Evolutionary conservation across 1,139 yeast genomes (phyloP), one percentile per base, ranked within the genome.

Genomic region (Debaryomyces fabryi): DNA sequence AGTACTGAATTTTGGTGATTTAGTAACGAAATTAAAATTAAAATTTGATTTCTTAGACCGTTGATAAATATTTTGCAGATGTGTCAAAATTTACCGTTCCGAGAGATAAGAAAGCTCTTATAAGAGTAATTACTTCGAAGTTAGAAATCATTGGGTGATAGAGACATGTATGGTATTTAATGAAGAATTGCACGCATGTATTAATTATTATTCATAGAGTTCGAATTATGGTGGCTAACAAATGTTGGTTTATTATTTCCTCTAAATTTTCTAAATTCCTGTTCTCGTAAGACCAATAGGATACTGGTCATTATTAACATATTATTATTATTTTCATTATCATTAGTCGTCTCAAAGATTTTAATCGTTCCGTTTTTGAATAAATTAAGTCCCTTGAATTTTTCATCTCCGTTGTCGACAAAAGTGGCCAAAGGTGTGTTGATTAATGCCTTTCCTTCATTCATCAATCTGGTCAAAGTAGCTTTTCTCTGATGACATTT

Each of bases 281-380:
- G 78, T 47, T 72, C 78, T 39, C 76, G 51, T 46, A 74, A 59
- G 4, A 70, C 69, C 48, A 72, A 55, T 51, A 73, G 51, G 6
- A 72, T 57, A 41, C 70, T 62, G n/a, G 62, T 52, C 29, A 72
- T 44, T 23, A 69, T 62, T 49, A 67, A 51, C 30, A 67, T 62
- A 32, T 64, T 65, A 10, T 59, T 61, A 46, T 60, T 57, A 8
- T 64, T 35, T 6, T 45, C 48, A 21, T 35, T 38, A 13, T 50
- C 52, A 13, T 50, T 45, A 8, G 44, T 35, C 32, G 52, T 44
- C 41, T 69, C 74, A 51, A 68, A 71, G 24, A 72, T 46, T 42
- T 63, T 64, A 3, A 73, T 60, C 10, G 58, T 52, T 3, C 76
- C 77, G 48, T 66, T 64, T n/a, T 60, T 56, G 6, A 57, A 54